Conservation (phyloP, 1,284 basidiomycete species). For the Phlebopus sp. region DNA sequence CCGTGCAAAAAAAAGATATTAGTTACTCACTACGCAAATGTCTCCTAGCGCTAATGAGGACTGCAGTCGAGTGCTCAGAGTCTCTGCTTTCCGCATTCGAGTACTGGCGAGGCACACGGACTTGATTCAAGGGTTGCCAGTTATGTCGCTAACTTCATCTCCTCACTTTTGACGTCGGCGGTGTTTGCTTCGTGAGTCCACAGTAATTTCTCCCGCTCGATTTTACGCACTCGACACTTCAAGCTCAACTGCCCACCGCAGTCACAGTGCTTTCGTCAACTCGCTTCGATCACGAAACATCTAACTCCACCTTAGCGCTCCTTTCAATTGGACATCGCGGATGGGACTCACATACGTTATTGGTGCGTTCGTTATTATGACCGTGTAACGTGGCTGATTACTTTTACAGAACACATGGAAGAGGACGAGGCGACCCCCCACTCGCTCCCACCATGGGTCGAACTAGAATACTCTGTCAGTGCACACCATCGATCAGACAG, state of each 20-base stretch:
- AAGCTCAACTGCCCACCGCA: no score
- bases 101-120: slow-evolving; percentile 26
- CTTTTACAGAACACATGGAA: slow-evolving; percentile 89
- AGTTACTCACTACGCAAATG: background rate
- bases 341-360: slow-evolving; percentile 38
- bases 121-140: slow-evolving; percentile 1
- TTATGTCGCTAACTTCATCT: no score
- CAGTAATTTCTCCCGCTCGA: no score
- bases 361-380: slow-evolving; percentile 26
- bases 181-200: no score
- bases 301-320: no score
- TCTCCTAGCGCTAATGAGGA: no score
- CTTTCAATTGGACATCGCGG: background rate
- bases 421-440: slow-evolving; percentile 78
- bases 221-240: no score
- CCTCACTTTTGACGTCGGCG: no score
- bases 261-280: no score
- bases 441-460: slow-evolving; percentile 84
- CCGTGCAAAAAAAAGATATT: slow-evolving; percentile 11
- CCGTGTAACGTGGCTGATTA: slow-evolving; percentile 6
- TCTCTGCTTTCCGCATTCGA: slow-evolving; percentile 9
- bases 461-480: slow-evolving; percentile 70
- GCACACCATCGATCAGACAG: background rate
- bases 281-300: no score
- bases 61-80: no score